Evolutionary conservation across 768 basidiomycete species (phyloP).

Genomic region (Cubamyces sp.): DNA sequence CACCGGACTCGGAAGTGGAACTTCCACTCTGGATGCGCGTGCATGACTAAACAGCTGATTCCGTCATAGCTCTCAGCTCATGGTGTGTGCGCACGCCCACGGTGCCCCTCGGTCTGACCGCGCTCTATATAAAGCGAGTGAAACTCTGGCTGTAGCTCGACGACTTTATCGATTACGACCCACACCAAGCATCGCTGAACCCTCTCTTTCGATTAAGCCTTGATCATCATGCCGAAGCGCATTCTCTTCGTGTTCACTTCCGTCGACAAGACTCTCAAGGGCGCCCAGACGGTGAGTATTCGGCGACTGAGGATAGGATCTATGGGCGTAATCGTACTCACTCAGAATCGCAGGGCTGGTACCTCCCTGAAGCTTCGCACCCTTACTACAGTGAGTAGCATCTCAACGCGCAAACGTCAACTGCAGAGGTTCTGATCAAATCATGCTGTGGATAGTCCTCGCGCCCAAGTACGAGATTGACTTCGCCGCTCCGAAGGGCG

Average conservation of each 20-base stretch:
- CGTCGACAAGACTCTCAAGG: slow-evolving; percentile 57
- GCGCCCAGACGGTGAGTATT: slow-evolving; percentile 49
- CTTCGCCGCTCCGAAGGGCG: slow-evolving; percentile 50
- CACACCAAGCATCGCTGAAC: neutral
- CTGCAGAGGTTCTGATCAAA: neutral
- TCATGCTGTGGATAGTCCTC: slow-evolving; percentile 30
- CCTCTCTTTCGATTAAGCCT: neutral
- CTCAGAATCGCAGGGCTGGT: slow-evolving; percentile 62
- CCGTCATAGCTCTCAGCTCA: neutral
- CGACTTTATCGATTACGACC: too few relatives aligned
- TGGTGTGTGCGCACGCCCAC: neutral
- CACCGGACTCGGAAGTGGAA: neutral
- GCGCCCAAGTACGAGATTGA: slow-evolving; percentile 45
- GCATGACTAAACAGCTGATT: neutral
- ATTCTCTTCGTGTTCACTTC: slow-evolving; percentile 82
- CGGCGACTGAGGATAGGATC: neutral
- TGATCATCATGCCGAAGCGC: slow-evolving; percentile 28
- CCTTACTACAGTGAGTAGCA: slow-evolving; percentile 36
- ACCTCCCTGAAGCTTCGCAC: slow-evolving; percentile 61
- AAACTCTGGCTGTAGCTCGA: too few relatives aligned
- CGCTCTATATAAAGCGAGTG: too few relatives aligned
- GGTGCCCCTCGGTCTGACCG: too few relatives aligned
- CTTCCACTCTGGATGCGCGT: too few relatives aligned
- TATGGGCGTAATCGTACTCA: neutral
- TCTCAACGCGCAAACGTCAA: neutral